These are phyloP conservation scores for Juglanconis oblonga DNA, from an alignment of 2,329 filamentous ascomycete genomes.

Conservation along the genomic window DNA sequence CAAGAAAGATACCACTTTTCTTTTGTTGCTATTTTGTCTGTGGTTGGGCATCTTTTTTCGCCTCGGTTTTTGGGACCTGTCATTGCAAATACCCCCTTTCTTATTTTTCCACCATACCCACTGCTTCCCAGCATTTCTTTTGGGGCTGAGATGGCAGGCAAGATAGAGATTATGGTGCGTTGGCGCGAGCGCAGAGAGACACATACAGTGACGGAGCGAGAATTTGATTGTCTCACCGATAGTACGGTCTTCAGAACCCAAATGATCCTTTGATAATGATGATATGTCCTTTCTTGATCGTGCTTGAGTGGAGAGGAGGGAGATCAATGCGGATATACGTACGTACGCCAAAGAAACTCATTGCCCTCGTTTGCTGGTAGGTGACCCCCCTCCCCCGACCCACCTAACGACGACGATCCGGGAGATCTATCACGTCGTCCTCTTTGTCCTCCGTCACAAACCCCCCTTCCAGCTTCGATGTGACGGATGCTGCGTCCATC, in stretches of 20 bases:
- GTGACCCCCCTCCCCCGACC: neutral
- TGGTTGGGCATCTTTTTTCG: neutral
- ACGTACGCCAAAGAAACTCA: neutral
- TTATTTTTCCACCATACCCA: constrained; percentile 1
- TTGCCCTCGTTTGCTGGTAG: neutral
- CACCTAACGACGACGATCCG: neutral
- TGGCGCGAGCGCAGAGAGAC: neutral
- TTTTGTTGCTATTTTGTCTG: constrained; percentile 4
- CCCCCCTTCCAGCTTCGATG: constrained; percentile 21
- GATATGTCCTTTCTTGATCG: too few species aligned
- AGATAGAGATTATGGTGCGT: neutral
- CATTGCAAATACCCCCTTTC: constrained; percentile 12
- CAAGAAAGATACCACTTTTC: constrained; percentile 17
- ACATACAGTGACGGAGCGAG: neutral
- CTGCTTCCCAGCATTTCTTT: neutral
- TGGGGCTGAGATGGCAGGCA: neutral
- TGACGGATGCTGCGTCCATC: constrained; percentile 21
- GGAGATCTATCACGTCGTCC: constrained; percentile 21
- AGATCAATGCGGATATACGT: neutral
- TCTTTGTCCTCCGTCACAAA: neutral
- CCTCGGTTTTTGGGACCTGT: constrained; percentile 6
- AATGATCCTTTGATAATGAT: neutral
- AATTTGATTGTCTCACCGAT: neutral
- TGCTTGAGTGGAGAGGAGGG: neutral
- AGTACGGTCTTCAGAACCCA: too few species aligned